These are phyloP conservation scores for Hemileccinum rubropunctum DNA, from an alignment of 768 basidiomycete genomes.

Conservation along the genomic window DNA sequence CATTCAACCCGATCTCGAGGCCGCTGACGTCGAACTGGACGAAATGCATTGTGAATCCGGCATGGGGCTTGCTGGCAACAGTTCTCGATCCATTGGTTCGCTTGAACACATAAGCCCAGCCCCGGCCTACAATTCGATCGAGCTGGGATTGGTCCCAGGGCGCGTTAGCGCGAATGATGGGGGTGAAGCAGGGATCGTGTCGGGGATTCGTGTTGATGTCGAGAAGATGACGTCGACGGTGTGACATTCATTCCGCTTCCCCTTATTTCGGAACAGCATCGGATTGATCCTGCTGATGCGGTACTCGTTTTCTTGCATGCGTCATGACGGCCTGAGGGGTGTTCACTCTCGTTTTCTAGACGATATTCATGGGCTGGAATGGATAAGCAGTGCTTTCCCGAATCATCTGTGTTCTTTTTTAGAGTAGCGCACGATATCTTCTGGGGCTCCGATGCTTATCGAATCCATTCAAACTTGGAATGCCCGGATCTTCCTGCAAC, in stretches of 20 bases:
- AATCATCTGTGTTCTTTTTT: slow-evolving; percentile 6
- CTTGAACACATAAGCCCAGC: slow-evolving; percentile 44
- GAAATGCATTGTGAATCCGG: slow-evolving; percentile 49
- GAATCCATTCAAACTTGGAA: slow-evolving; percentile 7
- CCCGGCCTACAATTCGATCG: slow-evolving; percentile 46
- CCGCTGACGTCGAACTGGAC: slow-evolving; percentile 55
- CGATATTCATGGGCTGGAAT: slow-evolving; percentile 12
- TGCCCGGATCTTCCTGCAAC: too few species aligned
- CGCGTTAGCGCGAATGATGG: slow-evolving; percentile 22
- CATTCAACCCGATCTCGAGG: slow-evolving; percentile 51
- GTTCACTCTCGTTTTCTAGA: slow-evolving; percentile 19
- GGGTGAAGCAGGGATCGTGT: slow-evolving; percentile 17
- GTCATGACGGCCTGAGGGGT: slow-evolving; percentile 10
- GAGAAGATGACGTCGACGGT: slow-evolving; percentile 57
- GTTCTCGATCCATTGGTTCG: slow-evolving; percentile 31
- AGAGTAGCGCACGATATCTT: slow-evolving; percentile 1
- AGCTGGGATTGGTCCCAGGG: slow-evolving; percentile 30
- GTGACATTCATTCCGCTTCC: slow-evolving; percentile 24
- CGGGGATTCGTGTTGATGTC: slow-evolving; percentile 58
- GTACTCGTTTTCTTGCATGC: slow-evolving; percentile 18
- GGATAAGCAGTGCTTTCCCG: slow-evolving; percentile 15
- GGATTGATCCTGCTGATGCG: slow-evolving; percentile 27
- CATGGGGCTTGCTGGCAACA: slow-evolving; percentile 50
- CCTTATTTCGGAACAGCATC: slow-evolving; percentile 24
- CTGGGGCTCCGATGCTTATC: neutral